Evolutionary conservation across 495 filamentous ascomycete species (phyloP).

Genomic region (Daldinia loculata): DNA sequence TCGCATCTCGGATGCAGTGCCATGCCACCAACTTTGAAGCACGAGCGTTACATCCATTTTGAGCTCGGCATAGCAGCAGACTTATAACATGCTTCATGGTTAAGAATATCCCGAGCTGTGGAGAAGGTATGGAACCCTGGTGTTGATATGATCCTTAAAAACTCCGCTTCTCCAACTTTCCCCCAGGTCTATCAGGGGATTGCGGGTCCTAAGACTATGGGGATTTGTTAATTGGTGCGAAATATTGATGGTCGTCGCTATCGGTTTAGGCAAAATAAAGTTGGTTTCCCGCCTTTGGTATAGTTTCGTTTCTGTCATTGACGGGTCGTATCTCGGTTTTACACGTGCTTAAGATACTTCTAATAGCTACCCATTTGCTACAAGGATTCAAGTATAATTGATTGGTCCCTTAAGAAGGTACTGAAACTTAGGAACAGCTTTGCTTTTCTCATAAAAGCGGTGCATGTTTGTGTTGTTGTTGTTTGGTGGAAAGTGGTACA

Average conservation of each 20-base stretch:
- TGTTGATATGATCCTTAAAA: conserved; percentile 13
- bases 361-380: neutral
- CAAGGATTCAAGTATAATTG: neutral
- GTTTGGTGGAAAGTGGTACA: too few species aligned
- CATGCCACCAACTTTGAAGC: neutral
- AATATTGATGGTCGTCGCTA: neutral
- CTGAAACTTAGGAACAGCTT: too few species aligned
- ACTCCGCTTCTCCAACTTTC: conserved; percentile 27
- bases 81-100: neutral
- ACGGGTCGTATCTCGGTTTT: neutral
- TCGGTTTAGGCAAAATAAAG: neutral
- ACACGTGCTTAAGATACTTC: neutral
- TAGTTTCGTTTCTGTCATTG: neutral
- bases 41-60: neutral
- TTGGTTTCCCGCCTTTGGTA: neutral
- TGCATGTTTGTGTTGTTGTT: too few species aligned
- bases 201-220: neutral
- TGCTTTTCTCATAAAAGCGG: too few species aligned
- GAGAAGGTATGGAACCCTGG: neutral
- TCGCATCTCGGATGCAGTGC: neutral
- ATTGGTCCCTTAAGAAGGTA: too few species aligned
- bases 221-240: neutral
- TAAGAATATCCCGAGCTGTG: neutral
- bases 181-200: conserved; percentile 14
- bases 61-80: neutral